These are phyloP conservation scores for Tritrichomonas foetus DNA, from an alignment of 208 protist genomes.

Conservation along the genomic window DNA sequence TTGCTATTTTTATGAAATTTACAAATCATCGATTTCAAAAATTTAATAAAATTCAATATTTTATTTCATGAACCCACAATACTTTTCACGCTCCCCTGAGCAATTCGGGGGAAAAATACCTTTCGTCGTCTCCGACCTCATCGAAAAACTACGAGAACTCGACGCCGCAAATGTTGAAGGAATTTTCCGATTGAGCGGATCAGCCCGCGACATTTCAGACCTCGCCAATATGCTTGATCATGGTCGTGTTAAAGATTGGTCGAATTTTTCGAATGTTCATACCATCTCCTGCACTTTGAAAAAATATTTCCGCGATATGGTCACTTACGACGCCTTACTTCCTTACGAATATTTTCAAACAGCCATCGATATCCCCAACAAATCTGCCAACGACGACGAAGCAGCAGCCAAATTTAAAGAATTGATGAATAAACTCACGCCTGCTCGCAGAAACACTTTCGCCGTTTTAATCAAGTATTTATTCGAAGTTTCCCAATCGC, in stretches of 20 bases:
- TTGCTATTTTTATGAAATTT: no score
- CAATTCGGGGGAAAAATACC: not conserved
- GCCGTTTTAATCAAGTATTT: not conserved
- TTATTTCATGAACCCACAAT: not conserved
- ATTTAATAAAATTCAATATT: not conserved
- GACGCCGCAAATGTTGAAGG: not conserved
- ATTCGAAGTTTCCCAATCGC: not conserved
- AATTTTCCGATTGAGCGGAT: conserved; percentile 17
- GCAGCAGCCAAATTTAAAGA: not conserved
- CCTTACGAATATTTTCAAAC: not conserved
- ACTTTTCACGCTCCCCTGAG: not conserved
- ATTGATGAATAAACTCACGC: not conserved
- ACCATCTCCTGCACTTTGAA: not conserved
- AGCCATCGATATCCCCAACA: not conserved
- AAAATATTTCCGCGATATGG: not conserved
- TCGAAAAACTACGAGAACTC: not conserved
- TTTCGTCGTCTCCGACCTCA: not conserved
- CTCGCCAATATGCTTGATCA: not conserved
- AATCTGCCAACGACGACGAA: not conserved
- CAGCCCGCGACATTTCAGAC: not conserved
- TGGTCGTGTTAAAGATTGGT: not conserved
- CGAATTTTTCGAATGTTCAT: not conserved
- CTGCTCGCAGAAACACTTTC: not conserved
- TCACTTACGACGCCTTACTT: not conserved
- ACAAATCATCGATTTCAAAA: no score